Evolutionary conservation across 2,329 filamentous ascomycete genomes (phyloP).

Genomic region (Paraconiothyrium brasiliense): DNA sequence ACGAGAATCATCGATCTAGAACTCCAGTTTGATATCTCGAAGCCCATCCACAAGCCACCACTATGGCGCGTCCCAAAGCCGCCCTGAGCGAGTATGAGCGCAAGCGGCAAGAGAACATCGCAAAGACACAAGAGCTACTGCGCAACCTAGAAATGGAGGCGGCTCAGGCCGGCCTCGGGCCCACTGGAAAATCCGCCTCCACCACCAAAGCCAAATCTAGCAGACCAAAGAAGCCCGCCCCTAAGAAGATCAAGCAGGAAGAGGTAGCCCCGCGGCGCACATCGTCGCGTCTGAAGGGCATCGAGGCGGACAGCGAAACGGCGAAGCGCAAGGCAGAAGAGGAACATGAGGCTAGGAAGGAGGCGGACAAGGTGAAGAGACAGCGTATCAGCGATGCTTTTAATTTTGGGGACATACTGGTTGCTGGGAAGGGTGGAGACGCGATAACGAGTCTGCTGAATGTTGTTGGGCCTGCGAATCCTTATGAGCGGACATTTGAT

Average conservation of each 20-base stretch:
- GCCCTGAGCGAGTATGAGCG: slow-evolving; percentile 87
- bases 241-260: slow-evolving; percentile 67
- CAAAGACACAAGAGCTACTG: slow-evolving; percentile 82
- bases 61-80: slow-evolving; percentile 52
- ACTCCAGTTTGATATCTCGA: neutral
- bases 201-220: slow-evolving; percentile 57
- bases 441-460: slow-evolving; percentile 72
- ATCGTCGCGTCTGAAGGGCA: slow-evolving; percentile 69
- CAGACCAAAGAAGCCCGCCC: slow-evolving; percentile 52
- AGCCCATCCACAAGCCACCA: slow-evolving; percentile 8
- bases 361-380: slow-evolving; percentile 68
- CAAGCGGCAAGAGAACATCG: slow-evolving; percentile 85
- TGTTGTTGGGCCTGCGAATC: slow-evolving; percentile 76
- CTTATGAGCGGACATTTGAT: slow-evolving; percentile 84
- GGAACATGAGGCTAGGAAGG: slow-evolving; percentile 65
- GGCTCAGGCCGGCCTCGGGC: slow-evolving; percentile 74
- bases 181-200: slow-evolving; percentile 59
- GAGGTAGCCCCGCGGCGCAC: slow-evolving; percentile 65
- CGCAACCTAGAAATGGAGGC: slow-evolving; percentile 76
- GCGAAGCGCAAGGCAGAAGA: slow-evolving; percentile 75
- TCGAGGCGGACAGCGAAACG: slow-evolving; percentile 72
- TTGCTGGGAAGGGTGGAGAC: slow-evolving; percentile 82
- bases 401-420: slow-evolving; percentile 77
- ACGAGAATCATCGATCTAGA: neutral
- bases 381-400: slow-evolving; percentile 73